Conservation (phyloP, 2,329 filamentous ascomycete species). For the Anthostomella pinea region DNA sequence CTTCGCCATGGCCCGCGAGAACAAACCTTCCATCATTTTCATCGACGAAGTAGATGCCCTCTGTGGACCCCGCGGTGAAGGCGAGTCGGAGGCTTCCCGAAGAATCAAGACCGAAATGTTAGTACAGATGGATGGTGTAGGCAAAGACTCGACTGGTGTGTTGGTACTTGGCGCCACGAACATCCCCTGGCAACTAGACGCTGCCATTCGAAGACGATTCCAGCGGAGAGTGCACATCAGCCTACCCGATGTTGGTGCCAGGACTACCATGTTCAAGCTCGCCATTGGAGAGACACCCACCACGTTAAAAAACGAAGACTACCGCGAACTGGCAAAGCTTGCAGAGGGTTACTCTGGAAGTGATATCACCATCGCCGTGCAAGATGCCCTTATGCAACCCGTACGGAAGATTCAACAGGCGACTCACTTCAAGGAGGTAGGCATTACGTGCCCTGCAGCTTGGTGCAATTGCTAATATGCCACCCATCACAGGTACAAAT, state of each 20-base stretch:
- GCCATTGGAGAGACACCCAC: slow-evolving; percentile 92
- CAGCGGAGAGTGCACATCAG: slow-evolving; percentile 95
- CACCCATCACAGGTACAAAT: slow-evolving; percentile 57
- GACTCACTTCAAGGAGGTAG: slow-evolving; percentile 93
- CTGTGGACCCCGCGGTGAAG: slow-evolving; percentile 87
- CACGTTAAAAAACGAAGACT: slow-evolving; percentile 74
- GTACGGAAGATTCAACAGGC: slow-evolving; percentile 95
- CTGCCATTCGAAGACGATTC: slow-evolving; percentile 92
- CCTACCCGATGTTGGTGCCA: slow-evolving; percentile 79
- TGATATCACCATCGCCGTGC: slow-evolving; percentile 93
- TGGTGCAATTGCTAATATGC: not conserved
- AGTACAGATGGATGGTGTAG: slow-evolving; percentile 98
- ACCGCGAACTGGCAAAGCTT: slow-evolving; percentile 71
- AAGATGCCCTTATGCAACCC: slow-evolving; percentile 95
- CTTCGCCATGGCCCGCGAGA: slow-evolving; percentile 97
- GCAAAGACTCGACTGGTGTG: slow-evolving; percentile 90
- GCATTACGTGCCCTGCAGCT: slow-evolving; percentile 16
- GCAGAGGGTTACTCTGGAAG: slow-evolving; percentile 94
- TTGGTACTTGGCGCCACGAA: slow-evolving; percentile 95
- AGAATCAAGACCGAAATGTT: slow-evolving; percentile 98
- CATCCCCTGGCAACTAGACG: slow-evolving; percentile 97
- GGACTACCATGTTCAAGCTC: slow-evolving; percentile 93
- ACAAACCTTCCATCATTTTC: slow-evolving; percentile 97
- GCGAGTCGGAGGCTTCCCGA: slow-evolving; percentile 93
- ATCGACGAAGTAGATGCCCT: slow-evolving; percentile 98